Conservation (phyloP, 2,329 filamentous ascomycete genomes). For the Magnaporthiopsis rhizophila region DNA sequence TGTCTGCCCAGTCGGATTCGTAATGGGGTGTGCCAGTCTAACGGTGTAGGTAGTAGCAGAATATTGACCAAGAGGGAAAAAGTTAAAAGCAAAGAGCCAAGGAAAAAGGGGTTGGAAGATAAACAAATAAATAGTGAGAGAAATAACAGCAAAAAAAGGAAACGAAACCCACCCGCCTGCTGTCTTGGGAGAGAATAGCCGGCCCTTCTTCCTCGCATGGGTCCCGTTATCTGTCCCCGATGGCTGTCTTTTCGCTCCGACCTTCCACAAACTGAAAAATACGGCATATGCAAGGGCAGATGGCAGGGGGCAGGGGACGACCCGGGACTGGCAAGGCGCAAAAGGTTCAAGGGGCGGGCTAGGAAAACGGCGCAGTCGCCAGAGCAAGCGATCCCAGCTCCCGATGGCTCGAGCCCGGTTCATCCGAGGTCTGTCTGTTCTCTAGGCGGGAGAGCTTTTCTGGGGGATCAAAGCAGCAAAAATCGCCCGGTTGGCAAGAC, state of each 20-base stretch:
- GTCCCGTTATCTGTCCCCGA: neutral
- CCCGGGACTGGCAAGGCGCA: neutral
- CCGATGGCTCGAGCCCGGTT: neutral
- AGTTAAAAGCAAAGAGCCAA: too few species aligned
- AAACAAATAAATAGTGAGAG: too few species aligned
- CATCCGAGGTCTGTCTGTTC: neutral
- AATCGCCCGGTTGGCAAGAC: neutral
- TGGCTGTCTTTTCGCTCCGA: neutral
- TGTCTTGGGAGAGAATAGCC: neutral
- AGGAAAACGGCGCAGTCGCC: neutral
- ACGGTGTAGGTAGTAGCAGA: too few species aligned
- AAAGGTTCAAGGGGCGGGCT: neutral
- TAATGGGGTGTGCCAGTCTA: too few species aligned
- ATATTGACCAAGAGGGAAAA: too few species aligned
- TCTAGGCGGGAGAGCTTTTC: neutral
- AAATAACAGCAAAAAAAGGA: neutral
- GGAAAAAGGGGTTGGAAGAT: too few species aligned
- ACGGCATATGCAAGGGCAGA: neutral
- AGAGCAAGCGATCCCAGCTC: neutral
- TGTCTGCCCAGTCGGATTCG: neutral
- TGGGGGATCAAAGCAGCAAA: neutral
- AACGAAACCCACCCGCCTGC: neutral
- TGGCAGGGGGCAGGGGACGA: neutral
- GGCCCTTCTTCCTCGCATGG: neutral
- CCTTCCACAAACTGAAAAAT: neutral